Evolutionary conservation across 2,329 filamentous ascomycete genomes (phyloP).

Genomic region (Botryotinia globosa): DNA sequence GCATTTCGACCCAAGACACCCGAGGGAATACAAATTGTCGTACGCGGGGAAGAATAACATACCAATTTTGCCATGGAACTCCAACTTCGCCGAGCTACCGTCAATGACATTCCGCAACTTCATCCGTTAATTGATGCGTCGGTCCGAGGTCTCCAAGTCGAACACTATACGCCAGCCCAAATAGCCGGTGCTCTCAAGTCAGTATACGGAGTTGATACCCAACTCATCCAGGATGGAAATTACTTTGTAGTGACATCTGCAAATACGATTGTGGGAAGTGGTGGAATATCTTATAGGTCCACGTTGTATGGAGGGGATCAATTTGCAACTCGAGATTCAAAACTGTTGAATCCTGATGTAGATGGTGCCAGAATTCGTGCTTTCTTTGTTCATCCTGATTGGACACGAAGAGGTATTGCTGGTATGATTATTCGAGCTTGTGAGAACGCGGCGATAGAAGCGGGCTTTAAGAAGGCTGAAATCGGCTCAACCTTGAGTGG

Average conservation of each 20-base stretch:
- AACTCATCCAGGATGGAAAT: constrained; percentile 24
- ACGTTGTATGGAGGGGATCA: constrained; percentile 27
- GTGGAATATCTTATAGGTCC: constrained; percentile 25
- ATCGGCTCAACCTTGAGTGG: constrained; percentile 25
- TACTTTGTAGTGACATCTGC: constrained; percentile 22
- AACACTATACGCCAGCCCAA: constrained; percentile 21
- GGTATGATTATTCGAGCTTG: constrained; percentile 21
- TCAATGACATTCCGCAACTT: constrained; percentile 24
- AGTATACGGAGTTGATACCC: constrained; percentile 26
- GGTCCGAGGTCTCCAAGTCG: constrained; percentile 23
- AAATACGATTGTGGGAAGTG: constrained; percentile 21
- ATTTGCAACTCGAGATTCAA: constrained; percentile 22
- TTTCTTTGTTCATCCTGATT: constrained; percentile 27
- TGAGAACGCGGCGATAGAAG: constrained; percentile 22
- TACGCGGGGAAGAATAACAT: background rate
- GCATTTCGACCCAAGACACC: background rate
- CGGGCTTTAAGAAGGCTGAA: constrained; percentile 25
- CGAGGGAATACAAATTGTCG: background rate
- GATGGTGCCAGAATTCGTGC: constrained; percentile 27
- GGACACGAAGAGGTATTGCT: constrained; percentile 21
- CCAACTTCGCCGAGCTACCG: constrained; percentile 24
- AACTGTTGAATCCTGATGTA: constrained; percentile 19
- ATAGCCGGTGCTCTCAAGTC: constrained; percentile 23
- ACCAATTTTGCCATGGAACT: constrained; percentile 10
- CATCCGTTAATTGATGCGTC: constrained; percentile 24